A percentile compares a stretch with the other conserved stretches of the same genome.
Evolutionary conservation across 2,329 filamentous ascomycete genomes (phyloP).

Genomic region (Pseudogymnoascus pannorum): DNA sequence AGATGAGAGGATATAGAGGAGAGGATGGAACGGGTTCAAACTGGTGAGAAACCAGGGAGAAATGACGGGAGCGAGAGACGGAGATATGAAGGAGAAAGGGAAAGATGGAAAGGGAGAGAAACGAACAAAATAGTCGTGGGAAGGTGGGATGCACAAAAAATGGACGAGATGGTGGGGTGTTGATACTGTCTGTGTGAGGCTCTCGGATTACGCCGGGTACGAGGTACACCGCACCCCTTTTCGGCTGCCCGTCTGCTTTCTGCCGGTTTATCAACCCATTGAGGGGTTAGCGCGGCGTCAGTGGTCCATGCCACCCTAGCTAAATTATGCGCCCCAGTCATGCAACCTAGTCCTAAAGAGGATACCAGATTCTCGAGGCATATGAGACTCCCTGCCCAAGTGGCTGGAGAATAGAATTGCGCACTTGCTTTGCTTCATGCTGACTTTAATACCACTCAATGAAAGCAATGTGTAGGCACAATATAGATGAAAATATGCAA

Average conservation of each 20-base stretch:
- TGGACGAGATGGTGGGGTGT: neutral
- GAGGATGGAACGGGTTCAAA: neutral
- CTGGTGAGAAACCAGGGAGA: neutral
- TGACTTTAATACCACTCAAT: neutral
- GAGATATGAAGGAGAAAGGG: neutral
- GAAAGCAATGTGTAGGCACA: neutral
- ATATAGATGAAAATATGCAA: neutral
- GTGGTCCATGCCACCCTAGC: neutral
- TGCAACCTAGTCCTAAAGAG: neutral
- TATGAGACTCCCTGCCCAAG: neutral
- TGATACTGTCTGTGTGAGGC: neutral
- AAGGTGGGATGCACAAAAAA: neutral
- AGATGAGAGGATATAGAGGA: neutral
- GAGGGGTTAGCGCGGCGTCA: neutral
- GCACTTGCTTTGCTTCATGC: conserved; percentile 8
- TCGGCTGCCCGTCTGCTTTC: neutral
- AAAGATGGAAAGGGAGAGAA: neutral
- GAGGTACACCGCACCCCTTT: neutral
- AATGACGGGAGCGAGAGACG: neutral
- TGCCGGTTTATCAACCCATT: conserved; percentile 1
- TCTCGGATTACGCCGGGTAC: neutral
- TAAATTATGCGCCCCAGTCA: neutral
- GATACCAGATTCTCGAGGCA: neutral
- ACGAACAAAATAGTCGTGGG: neutral
- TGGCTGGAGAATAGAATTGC: neutral